Evolutionary conservation across 768 basidiomycete genomes (phyloP), one percentile per base, ranked within the genome.

Genomic region (Brasilioporus rufonigricans): DNA sequence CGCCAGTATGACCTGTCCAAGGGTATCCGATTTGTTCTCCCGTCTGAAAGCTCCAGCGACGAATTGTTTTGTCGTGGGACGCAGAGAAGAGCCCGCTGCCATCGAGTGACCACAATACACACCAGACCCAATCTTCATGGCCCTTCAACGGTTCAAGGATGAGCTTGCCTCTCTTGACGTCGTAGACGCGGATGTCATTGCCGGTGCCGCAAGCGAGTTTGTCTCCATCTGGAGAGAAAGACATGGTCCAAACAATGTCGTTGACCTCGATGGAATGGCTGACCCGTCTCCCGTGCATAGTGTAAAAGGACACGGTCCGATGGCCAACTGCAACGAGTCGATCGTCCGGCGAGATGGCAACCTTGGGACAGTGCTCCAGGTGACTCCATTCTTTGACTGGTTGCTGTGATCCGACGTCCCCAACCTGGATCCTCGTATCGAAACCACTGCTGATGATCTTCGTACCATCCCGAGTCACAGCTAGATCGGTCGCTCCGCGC

Each of bases 181-280:
- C 47, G 11, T 45, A 49, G 0, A 58, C 23, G 18, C 2, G 1
- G 21, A 52, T 26, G 19, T 18, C 13, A 11, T 18, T 3, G 0
- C 1, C 1, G 0, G 32, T 24, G 26, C 14, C n/a, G n/a, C 33
- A 50, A 0, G 43, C 50, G 19, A 61, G 50, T 45, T 52, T 60
- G 18, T n/a, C 8, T 2, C 57, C 41, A 19, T 48, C 14, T 0
- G 50, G 46, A 11, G 57, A 51, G 27, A 59, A 60, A 5, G 21
- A 26, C 13, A 59, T 2, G 19, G 26, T 35, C 4, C 1, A 13
- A 0, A 39, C 21, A 16, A 3, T 2, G 0, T 3, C 1, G 18
- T 7, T 32, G n/a, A 29, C 14, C 9, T 48, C 9, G 52, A 53
- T 48, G 11, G 47, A 26, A 16, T 10, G 8, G 12, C 13, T 8